Base-by-base conservation (phyloP, 176 grass and related monocot species). In the Echinochloa phyllopogon region DNA sequence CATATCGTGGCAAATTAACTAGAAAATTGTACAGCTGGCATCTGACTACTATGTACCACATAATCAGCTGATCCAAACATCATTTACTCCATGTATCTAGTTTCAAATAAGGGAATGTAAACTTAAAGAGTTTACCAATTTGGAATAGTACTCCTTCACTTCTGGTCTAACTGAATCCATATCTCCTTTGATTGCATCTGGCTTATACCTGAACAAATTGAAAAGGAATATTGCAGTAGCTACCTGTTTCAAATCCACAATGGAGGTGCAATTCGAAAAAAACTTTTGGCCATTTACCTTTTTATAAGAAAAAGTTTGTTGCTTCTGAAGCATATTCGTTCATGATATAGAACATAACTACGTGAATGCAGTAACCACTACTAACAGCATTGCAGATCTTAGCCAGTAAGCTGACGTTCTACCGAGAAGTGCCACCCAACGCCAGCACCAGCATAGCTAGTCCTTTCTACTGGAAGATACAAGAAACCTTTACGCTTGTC, bases 101-200 rank as follows among this genome's bases (percentile, higher is more conserved):
- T 39, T 88, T 25, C 25, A 5, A 67, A 66, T 68, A 68, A 80
- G 18, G 24, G 70, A 51, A 36, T 72, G 42, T 48, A 4, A 52
- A 36, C 43, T 25, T 40, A 67, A 78, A 59, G 78, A 52, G 15
- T 17, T 69, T 90, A 97, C 96, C 96, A 95, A 82, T 76, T 90
- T 95, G 44, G 79, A 88, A 77, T 98, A 98, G 76, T 94, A 95
- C 40, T 90, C 83, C 85, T 89, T 95, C 50, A 98, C 93, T 75
- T 98, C 84, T 18, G 86, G 84, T 86, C 89, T 92, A 82, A 98
- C 83, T 37, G 96, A 98, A 74, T 98, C 96, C 93, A 98, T 90
- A 78, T 98, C 96, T 44, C 96, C 96, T 87, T 92, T 94, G 36
- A 98, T 75, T 29, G 87, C 87, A 87, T 94, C 76, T 51, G 87